A percentile compares a stretch with the other conserved stretches of the same genome.
Conservation (phyloP, 2,329 filamentous ascomycete species). For the Botrytis galanthina region DNA sequence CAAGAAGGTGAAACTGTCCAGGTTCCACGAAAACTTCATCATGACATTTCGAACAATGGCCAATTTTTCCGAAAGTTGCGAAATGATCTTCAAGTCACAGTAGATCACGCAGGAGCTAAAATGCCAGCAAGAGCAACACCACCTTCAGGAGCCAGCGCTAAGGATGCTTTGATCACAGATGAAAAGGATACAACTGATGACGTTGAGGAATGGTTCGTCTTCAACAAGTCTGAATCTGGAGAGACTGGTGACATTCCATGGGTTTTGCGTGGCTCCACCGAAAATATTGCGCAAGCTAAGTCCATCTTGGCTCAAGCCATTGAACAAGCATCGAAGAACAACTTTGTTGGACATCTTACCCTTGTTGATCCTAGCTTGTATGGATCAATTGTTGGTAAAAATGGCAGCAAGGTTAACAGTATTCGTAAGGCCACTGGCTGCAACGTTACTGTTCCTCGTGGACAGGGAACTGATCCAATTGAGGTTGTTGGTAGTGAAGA, state of each 20-base stretch:
- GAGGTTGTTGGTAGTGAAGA: constrained; percentile 79
- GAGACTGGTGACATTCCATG: constrained; percentile 75
- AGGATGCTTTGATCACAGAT: constrained; percentile 91
- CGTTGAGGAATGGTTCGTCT: constrained; percentile 78
- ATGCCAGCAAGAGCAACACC: constrained; percentile 67
- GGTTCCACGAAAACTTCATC: constrained; percentile 79
- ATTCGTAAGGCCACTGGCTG: constrained; percentile 92
- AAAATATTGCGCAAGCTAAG: constrained; percentile 80
- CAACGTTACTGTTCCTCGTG: constrained; percentile 88
- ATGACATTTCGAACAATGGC: constrained; percentile 81
- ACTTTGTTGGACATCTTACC: constrained; percentile 68
- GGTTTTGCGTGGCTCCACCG: constrained; percentile 76
- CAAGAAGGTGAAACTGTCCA: constrained; percentile 85
- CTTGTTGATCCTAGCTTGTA: constrained; percentile 81
- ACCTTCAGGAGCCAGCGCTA: constrained; percentile 56
- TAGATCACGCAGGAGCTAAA: constrained; percentile 83
- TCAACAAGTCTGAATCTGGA: constrained; percentile 56
- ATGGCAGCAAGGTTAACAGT: constrained; percentile 85
- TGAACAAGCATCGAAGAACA: constrained; percentile 66
- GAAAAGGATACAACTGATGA: constrained; percentile 64
- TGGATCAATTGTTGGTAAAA: constrained; percentile 83
- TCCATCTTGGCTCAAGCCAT: constrained; percentile 71
- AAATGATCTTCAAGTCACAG: constrained; percentile 81
- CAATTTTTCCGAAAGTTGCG: constrained; percentile 90
- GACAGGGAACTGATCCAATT: constrained; percentile 79